Conservation (phyloP, 2,329 filamentous ascomycete genomes). For the Paecilomyces dactylethromorphus region DNA sequence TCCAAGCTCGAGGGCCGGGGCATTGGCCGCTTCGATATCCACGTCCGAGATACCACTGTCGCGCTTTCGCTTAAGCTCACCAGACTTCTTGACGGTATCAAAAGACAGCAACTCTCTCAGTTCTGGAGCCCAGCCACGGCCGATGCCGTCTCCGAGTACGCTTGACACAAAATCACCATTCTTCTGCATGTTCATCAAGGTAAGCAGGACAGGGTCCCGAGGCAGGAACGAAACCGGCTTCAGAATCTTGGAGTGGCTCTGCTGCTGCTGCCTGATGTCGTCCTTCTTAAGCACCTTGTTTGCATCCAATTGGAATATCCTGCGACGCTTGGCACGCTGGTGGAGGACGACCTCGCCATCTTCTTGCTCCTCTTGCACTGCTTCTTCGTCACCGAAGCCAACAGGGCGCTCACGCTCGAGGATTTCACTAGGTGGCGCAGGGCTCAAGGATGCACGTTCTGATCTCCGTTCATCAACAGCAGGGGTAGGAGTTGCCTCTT, state of each 20-base stretch:
- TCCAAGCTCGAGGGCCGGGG: constrained; percentile 53
- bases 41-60: constrained; percentile 80
- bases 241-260: constrained; percentile 78
- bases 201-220: constrained; percentile 77
- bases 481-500: constrained; percentile 44
- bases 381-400: constrained; percentile 38
- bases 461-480: constrained; percentile 42
- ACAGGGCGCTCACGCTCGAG: neutral
- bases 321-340: constrained; percentile 72
- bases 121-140: constrained; percentile 81
- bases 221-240: constrained; percentile 78
- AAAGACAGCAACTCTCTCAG: constrained; percentile 86
- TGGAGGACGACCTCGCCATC: constrained; percentile 50
- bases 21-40: constrained; percentile 62
- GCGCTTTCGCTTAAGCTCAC: constrained; percentile 87
- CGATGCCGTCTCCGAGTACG: constrained; percentile 74
- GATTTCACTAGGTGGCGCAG: neutral
- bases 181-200: constrained; percentile 86
- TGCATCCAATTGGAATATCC: constrained; percentile 72
- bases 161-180: constrained; percentile 83
- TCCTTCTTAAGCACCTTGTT: constrained; percentile 69
- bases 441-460: constrained; percentile 55
- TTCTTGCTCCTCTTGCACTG: constrained; percentile 15
- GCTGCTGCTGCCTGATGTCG: constrained; percentile 80
- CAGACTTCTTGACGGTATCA: constrained; percentile 67